A percentile compares a stretch with the other conserved stretches of the same genome.
phyloP scores from a whole-genome alignment of 108 stramenopile species.

The Conticribra weissflogii region DNA sequence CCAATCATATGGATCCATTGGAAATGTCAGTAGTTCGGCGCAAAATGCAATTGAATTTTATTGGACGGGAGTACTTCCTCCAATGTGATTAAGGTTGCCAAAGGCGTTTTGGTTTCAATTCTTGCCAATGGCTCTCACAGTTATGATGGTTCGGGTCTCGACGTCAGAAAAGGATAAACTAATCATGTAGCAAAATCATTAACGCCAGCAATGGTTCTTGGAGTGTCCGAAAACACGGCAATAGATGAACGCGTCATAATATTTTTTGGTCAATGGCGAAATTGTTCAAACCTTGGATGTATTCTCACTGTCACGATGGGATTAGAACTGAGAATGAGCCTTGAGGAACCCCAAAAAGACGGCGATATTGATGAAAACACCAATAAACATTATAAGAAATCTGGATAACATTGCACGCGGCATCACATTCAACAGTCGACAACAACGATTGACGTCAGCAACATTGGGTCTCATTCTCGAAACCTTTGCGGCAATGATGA shows the following conservation, averaged over 20 bases:
- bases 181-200: neutral
- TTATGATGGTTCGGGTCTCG: neutral
- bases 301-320: conserved; percentile 52
- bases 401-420: no score
- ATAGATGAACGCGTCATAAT: conserved; percentile 17
- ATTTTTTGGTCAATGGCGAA: conserved; percentile 72
- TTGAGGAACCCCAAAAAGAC: no score
- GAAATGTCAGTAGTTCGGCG: conserved; percentile 57
- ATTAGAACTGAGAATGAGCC: conserved; percentile 7
- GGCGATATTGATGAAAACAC: no score
- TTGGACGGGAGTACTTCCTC: conserved; percentile 22
- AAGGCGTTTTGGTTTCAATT: conserved; percentile 17
- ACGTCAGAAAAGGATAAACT: no score
- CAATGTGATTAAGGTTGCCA: conserved; percentile 31
- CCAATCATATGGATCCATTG: conserved; percentile 14
- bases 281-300: conserved; percentile 84
- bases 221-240: no score
- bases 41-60: conserved; percentile 75
- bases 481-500: conserved; percentile 91
- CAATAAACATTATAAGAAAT: no score
- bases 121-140: neutral
- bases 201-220: neutral
- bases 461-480: conserved; percentile 74
- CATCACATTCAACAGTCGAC: neutral
- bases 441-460: conserved; percentile 48